Evolutionary conservation across 2,329 filamentous ascomycete genomes (phyloP).

Genomic region (Aphanocladium album): DNA sequence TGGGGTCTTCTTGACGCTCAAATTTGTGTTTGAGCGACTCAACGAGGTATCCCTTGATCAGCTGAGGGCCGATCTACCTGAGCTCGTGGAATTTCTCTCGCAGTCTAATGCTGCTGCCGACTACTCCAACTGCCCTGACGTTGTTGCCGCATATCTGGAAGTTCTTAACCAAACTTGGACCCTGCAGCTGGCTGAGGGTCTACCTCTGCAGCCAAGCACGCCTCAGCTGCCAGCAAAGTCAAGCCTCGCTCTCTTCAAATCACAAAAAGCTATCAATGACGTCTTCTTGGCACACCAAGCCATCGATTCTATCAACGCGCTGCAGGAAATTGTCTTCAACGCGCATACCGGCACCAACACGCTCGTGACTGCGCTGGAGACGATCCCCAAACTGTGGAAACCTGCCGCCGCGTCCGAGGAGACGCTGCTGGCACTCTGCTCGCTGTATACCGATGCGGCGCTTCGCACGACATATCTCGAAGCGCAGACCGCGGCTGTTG

Average conservation of each 20-base stretch:
- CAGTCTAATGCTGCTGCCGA: constrained; percentile 21
- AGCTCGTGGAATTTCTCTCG: constrained; percentile 26
- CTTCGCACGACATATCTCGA: constrained; percentile 35
- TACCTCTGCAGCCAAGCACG: constrained; percentile 16
- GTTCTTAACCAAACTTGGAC: constrained; percentile 38
- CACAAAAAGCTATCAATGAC: constrained; percentile 32
- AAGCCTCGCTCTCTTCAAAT: constrained; percentile 35
- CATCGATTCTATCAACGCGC: constrained; percentile 18
- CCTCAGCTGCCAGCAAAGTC: constrained; percentile 19
- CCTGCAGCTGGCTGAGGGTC: constrained; percentile 21
- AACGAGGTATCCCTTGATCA: constrained; percentile 40
- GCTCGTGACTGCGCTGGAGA: constrained; percentile 36
- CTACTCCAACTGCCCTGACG: constrained; percentile 32
- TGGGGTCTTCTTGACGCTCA: constrained; percentile 52
- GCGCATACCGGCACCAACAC: constrained; percentile 28
- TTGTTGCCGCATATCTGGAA: constrained; percentile 42
- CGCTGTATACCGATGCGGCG: constrained; percentile 40
- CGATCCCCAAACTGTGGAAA: constrained; percentile 27
- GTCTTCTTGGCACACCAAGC: constrained; percentile 30
- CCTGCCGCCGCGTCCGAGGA: constrained; percentile 19
- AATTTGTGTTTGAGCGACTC: constrained; percentile 52
- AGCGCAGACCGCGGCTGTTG: constrained; percentile 42
- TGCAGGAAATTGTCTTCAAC: constrained; percentile 25
- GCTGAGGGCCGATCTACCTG: constrained; percentile 29
- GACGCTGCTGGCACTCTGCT: constrained; percentile 30